A percentile compares a stretch with the other conserved stretches of the same genome.
phyloP scores from a whole-genome alignment of 140 eudicot species.

The Anethum foeniculum region DNA sequence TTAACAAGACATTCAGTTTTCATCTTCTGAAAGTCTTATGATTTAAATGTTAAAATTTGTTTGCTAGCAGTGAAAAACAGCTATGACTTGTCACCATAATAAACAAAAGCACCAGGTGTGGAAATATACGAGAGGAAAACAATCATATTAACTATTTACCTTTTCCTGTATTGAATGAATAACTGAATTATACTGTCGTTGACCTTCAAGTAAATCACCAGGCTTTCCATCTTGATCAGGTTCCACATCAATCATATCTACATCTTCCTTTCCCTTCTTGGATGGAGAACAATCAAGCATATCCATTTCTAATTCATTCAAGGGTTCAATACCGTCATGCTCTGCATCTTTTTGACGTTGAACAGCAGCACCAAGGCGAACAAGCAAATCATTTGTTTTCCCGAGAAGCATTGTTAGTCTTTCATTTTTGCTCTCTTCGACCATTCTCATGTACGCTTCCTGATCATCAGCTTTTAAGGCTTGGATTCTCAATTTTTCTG shows the following conservation, averaged over 20 bases:
- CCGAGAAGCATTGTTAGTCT: conserved; percentile 92
- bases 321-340: conserved; percentile 73
- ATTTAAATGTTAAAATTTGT: background rate
- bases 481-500: conserved; percentile 90
- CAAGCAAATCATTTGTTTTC: conserved; percentile 91
- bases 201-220: conserved; percentile 90
- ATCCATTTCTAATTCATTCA: conserved; percentile 45
- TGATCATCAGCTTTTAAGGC: conserved; percentile 93
- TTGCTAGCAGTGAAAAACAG: background rate
- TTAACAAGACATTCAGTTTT: background rate
- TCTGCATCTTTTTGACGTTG: conserved; percentile 96
- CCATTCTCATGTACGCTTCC: conserved; percentile 99
- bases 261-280: conserved; percentile 43
- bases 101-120: background rate
- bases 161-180: conserved; percentile 96
- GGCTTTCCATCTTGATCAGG: conserved; percentile 40
- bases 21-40: background rate
- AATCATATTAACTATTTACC: conserved; percentile 29
- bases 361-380: conserved; percentile 97
- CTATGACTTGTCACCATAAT: background rate
- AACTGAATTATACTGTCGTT: conserved; percentile 82
- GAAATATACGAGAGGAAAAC: background rate
- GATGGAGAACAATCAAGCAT: conserved; percentile 35
- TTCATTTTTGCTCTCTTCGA: conserved; percentile 98
- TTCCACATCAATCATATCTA: conserved; percentile 32